These are phyloP conservation scores for Talaromyces sp. DNA, from an alignment of 2,329 filamentous ascomycete genomes.

Conservation along the genomic window DNA sequence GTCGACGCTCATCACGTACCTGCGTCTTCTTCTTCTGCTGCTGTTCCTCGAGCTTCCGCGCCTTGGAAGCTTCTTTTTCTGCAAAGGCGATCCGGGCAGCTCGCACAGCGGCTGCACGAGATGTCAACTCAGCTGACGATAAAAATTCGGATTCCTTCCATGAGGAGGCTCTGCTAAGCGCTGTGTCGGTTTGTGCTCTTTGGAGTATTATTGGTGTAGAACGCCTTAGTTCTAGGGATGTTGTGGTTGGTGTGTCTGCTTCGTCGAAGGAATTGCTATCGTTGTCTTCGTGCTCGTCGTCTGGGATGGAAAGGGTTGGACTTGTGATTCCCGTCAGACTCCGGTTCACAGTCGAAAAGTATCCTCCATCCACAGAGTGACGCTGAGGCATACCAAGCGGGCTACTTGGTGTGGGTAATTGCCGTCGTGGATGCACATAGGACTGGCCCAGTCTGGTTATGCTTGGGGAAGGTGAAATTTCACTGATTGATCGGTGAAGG, in stretches of 20 bases:
- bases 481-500: conserved; percentile 55
- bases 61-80: conserved; percentile 58
- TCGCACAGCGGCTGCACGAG: conserved; percentile 55
- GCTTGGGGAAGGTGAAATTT: conserved; percentile 50
- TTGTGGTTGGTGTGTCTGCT: conserved; percentile 26
- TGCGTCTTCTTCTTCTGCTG: conserved; percentile 47
- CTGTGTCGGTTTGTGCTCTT: conserved; percentile 13
- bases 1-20: conserved; percentile 43
- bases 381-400: conserved; percentile 51
- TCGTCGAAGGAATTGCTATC: conserved; percentile 49
- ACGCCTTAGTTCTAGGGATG: conserved; percentile 27
- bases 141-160: conserved; percentile 32
- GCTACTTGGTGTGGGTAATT: conserved; percentile 53
- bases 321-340: conserved; percentile 9
- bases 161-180: conserved; percentile 10
- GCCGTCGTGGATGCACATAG: conserved; percentile 56
- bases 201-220: conserved; percentile 13
- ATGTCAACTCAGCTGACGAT: conserved; percentile 51
- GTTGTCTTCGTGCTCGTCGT: conserved; percentile 42
- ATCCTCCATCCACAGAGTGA: conserved; percentile 37
- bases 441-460: conserved; percentile 49
- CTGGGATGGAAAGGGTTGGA: conserved; percentile 31
- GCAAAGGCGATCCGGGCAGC: conserved; percentile 57
- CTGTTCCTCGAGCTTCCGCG: conserved; percentile 53
- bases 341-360: conserved; percentile 13